These are phyloP conservation scores for Actinomucor elegans DNA, from an alignment of 371 early-diverging fungal species.

Conservation along the genomic window DNA sequence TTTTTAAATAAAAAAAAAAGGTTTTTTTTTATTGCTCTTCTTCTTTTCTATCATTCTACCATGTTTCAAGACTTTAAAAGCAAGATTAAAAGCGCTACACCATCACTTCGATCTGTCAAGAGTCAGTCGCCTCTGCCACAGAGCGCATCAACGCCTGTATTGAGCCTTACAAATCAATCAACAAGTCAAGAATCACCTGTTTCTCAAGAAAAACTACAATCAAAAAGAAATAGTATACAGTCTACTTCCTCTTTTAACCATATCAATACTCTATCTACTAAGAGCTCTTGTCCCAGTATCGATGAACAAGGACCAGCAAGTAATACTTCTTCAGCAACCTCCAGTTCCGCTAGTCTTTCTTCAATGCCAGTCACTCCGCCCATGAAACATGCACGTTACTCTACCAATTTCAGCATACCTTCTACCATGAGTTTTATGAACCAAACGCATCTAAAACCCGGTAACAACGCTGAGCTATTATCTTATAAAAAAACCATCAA, in stretches of 20 bases:
- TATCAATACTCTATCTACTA: neutral
- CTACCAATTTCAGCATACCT: conserved; percentile 13
- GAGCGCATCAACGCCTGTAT: neutral
- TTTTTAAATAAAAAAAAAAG: conserved; percentile 2
- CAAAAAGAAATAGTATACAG: too few species aligned
- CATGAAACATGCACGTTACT: conserved; percentile 2
- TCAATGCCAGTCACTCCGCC: conserved; percentile 2
- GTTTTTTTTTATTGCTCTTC: neutral
- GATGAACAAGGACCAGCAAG: neutral
- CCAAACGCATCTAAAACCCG: conserved; percentile 66
- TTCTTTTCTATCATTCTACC: neutral
- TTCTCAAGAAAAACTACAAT: neutral
- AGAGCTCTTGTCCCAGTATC: neutral
- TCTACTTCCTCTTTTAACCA: neutral
- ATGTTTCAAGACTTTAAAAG: conserved; percentile 15
- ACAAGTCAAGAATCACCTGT: too few species aligned
- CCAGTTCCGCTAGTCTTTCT: conserved; percentile 5
- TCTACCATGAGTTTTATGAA: conserved; percentile 40
- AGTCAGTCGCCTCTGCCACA: neutral
- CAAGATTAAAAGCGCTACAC: conserved; percentile 10
- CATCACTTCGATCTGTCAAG: conserved; percentile 5
- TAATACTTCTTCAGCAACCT: conserved; percentile 1
- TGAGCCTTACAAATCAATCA: too few species aligned
- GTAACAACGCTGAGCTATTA: conserved; percentile 60
- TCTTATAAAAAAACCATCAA: conserved; percentile 69